Evolutionary conservation across 2,329 filamentous ascomycete genomes (phyloP).

Genomic region (Grosmannia serpens): DNA sequence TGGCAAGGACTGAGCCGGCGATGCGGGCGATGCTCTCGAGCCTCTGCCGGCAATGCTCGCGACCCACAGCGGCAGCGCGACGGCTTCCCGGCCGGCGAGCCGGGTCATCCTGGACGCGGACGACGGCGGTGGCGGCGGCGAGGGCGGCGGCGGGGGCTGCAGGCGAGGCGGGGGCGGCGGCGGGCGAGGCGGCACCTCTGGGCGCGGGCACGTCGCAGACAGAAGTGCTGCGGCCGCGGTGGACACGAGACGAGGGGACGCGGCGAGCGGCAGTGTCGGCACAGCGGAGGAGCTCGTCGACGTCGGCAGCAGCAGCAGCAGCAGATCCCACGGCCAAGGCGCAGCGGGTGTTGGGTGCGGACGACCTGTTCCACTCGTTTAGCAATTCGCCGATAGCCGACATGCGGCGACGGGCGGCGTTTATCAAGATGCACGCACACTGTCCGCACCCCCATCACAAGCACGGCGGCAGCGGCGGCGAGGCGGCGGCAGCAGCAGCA

Average conservation of each 20-base stretch:
- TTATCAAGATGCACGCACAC: constrained; percentile 85
- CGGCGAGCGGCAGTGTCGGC: not conserved
- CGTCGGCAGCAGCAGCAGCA: not conserved
- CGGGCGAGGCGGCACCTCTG: not conserved
- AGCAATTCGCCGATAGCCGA: constrained; percentile 78
- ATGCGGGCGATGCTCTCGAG: constrained; percentile 14
- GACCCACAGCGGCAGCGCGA: not conserved
- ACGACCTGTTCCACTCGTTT: constrained; percentile 91
- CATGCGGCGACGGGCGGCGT: constrained; percentile 77
- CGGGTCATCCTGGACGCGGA: not conserved
- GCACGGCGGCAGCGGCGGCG: constrained; percentile 37
- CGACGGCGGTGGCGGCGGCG: not conserved
- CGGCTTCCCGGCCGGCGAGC: not conserved
- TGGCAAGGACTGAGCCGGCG: constrained; percentile 8
- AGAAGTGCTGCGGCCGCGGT: not conserved
- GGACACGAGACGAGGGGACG: not conserved
- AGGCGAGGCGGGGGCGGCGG: not conserved
- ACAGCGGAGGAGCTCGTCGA: not conserved
- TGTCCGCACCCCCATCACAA: constrained; percentile 86
- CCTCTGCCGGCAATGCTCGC: constrained; percentile 15
- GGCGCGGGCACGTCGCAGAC: not conserved
- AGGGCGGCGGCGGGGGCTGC: not conserved
- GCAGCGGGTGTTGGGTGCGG: constrained; percentile 40
- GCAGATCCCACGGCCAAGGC: constrained; percentile 2
- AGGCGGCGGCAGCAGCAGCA: not conserved